A percentile compares a stretch with the other conserved stretches of the same genome.
Evolutionary conservation across 306 rosid genomes (phyloP).

Genomic region (Malus sieversii): DNA sequence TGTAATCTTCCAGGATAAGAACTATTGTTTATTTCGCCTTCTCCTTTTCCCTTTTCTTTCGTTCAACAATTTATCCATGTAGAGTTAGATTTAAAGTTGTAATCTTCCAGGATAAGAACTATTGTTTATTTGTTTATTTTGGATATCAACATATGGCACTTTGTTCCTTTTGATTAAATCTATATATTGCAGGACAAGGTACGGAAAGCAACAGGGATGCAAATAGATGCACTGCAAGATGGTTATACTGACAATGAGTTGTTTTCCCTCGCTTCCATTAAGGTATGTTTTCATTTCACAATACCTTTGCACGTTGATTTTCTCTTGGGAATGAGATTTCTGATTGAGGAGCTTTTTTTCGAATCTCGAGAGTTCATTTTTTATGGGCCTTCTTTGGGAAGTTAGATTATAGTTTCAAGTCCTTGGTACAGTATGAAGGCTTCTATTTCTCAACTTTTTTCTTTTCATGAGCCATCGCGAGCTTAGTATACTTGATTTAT

Average conservation of each 20-base stretch:
- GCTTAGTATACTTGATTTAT: neutral
- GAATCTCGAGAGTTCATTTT: neutral
- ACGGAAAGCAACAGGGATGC: conserved; percentile 82
- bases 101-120: neutral
- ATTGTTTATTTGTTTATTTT: neutral
- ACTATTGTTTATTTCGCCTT: neutral
- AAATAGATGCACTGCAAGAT: conserved; percentile 74
- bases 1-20: neutral
- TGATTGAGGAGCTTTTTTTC: neutral
- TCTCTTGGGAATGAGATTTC: neutral
- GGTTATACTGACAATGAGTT: conserved; percentile 63
- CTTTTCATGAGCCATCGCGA: neutral
- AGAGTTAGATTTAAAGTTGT: neutral
- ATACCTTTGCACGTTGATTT: neutral
- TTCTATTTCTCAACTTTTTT: neutral
- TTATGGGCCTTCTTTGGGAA: neutral
- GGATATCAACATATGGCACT: neutral
- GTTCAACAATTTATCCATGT: neutral
- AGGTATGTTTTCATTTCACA: conserved; percentile 43
- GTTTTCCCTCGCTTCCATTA: conserved; percentile 80
- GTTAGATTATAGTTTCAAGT: neutral
- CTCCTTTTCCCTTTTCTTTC: no score
- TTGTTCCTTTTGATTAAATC: conserved; percentile 3
- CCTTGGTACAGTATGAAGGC: neutral
- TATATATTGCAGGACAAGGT: conserved; percentile 57